Base-by-base conservation (phyloP, 2,329 filamentous ascomycete species). In the Trichocomaceae sp. region DNA sequence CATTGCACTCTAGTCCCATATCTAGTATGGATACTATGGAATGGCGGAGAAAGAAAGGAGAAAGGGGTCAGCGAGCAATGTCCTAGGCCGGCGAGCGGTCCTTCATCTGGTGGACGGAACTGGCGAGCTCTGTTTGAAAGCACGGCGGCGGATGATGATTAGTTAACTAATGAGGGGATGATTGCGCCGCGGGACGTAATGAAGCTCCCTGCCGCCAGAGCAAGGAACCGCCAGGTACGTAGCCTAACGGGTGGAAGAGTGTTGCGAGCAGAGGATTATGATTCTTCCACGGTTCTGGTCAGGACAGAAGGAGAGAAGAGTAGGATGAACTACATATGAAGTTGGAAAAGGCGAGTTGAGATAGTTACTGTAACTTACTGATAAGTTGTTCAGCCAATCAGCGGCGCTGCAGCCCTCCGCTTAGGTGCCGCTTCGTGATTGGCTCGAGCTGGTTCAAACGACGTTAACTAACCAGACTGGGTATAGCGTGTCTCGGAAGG, bases 1-100 rank as follows among this genome's bases (percentile, higher is more conserved):
- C 76, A 65, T 74, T 72, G 69, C 83, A 85, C 62, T 75, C 75
- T 61, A 75, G 78, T 60, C 81, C 77, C 81, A 82, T 83, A 12
- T 42, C 45, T 49, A 8, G 29, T 10, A 12, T 33, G 10, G 29
- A 37, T 49, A 8, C 5, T 10, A 12, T 33, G 10, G 29, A 37
- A 45, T n/a, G 39, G 23, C 42, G 39, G 33, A 29, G 47, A 31
- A 42, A 35, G 13, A 20, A 8, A n/a, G 41, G 20, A 15, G 17
- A 23, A 26, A 22, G 5, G 44, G 5, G 26, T 35, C 31, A 39
- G 50, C 50, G 19, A n/a, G 39, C 39, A 35, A 37, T 13, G 19
- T 29, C 10, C 20, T 35, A 23, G 9, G 17, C 49, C 49, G 45
- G 39, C 12, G 41, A 52, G 19, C 31, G 39, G 19, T 53, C 29